Base-by-base conservation (phyloP, 306 rosid species). In the Prosopis cineraria region DNA sequence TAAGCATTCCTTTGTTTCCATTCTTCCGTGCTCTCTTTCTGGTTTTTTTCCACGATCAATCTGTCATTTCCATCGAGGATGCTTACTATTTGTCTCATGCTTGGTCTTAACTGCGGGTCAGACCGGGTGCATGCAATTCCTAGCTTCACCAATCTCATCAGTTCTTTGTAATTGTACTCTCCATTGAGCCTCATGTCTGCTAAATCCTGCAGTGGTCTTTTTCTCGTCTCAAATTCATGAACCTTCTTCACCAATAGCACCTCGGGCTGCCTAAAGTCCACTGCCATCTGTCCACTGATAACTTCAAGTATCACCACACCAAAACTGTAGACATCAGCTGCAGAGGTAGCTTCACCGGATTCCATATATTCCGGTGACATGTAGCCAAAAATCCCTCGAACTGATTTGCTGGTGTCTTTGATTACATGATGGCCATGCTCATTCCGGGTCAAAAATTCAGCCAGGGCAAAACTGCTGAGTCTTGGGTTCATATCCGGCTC, bases 261-360 rank as follows among this genome's bases (percentile, higher is more conserved):
- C 79, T 94, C 97, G 33, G 96, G 95, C 82, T 88, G 85, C 70
- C 98, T 79, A 20, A 94, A 94, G 43, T 94, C 98, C 9, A 92
- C 97, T 0, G 98, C 97, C 95, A 87, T 86, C 48, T 78, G 90
- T 69, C 98, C 98, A 3, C 86, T 92, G 29, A 92, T 64, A 77
- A 90, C 82, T 81, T 94, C 97, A 41, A 94, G 98, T 70, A 94
- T 84, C 79, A 94, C 93, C 36, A 94, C 92, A 2, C 98, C 98
- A 58, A 90, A 92, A 86, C 98, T 92, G 69, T 92, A 94, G 34
- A 94, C 86, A 82, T 94, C 98, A 22, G 92, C 96, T 14, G 82
- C 83, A 0, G 97, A 14, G 3, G 87, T 86, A 24, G 93, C 98
- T 73, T 90, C 91, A 2, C 97, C 98, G 0, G 92, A 88, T 60